These are phyloP conservation scores for Hypoxylon sp. DNA, from an alignment of 2,329 filamentous ascomycete species.

Conservation along the genomic window DNA sequence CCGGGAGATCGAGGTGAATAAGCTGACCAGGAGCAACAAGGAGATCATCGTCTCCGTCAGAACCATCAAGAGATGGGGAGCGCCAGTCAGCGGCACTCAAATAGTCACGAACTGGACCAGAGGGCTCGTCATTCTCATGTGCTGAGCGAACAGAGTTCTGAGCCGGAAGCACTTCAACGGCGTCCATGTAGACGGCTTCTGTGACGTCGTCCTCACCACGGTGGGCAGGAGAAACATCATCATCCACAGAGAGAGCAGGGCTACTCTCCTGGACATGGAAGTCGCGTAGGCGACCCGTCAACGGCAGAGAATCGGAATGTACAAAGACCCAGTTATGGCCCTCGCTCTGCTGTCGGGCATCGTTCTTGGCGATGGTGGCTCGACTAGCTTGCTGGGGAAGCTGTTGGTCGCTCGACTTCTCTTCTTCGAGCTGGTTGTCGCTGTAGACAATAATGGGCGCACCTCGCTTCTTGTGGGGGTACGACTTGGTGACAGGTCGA, in stretches of 20 bases:
- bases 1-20: not conserved
- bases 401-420: slow-evolving; percentile 13
- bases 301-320: slow-evolving; percentile 2
- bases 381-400: slow-evolving; percentile 2
- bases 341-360: slow-evolving; percentile 9
- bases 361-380: slow-evolving; percentile 12
- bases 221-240: slow-evolving; percentile 14
- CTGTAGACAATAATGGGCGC: slow-evolving; percentile 47
- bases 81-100: slow-evolving; percentile 2
- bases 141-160: slow-evolving; percentile 40
- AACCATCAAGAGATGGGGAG: slow-evolving; percentile 15
- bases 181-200: slow-evolving; percentile 63
- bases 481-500: slow-evolving; percentile 20
- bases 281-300: slow-evolving; percentile 5
- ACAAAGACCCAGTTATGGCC: slow-evolving; percentile 10
- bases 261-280: slow-evolving; percentile 10
- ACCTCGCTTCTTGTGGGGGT: slow-evolving; percentile 34
- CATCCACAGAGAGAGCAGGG: not conserved
- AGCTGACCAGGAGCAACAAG: not conserved
- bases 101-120: slow-evolving; percentile 21
- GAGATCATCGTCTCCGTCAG: not conserved
- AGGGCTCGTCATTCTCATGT: slow-evolving; percentile 21
- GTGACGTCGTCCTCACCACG: slow-evolving; percentile 56
- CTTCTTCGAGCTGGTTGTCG: slow-evolving; percentile 44
- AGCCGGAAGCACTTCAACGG: slow-evolving; percentile 59